Percentiles rank a stretch among this genome's conserved stretches.
These are phyloP conservation scores for Penicillium paneum DNA, from an alignment of 2,329 filamentous ascomycete genomes.

Conservation along the genomic window DNA sequence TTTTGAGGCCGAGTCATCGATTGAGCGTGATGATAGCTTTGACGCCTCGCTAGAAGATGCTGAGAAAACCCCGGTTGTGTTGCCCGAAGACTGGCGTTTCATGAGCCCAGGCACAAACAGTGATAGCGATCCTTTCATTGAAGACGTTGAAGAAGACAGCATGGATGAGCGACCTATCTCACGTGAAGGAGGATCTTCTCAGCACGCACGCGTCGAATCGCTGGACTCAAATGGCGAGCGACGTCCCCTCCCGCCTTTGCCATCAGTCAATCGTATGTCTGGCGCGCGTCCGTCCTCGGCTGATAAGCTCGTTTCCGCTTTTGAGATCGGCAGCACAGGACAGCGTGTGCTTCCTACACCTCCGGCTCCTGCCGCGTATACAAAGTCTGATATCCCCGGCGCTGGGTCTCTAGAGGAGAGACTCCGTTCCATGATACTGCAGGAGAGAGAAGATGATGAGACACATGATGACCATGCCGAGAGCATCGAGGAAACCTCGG, in stretches of 20 bases:
- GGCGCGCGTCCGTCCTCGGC: slow-evolving; percentile 55
- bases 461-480: slow-evolving; percentile 22
- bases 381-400: slow-evolving; percentile 73
- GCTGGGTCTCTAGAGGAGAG: slow-evolving; percentile 84
- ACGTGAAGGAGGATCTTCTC: slow-evolving; percentile 23
- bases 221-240: slow-evolving; percentile 75
- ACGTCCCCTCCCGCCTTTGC: slow-evolving; percentile 81
- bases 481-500: neutral
- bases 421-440: slow-evolving; percentile 80
- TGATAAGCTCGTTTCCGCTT: slow-evolving; percentile 63
- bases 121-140: slow-evolving; percentile 66
- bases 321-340: slow-evolving; percentile 66
- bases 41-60: slow-evolving; percentile 93
- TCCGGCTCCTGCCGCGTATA: slow-evolving; percentile 63
- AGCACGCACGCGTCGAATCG: slow-evolving; percentile 66
- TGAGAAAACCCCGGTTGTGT: slow-evolving; percentile 95
- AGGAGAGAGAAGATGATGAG: slow-evolving; percentile 50
- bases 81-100: slow-evolving; percentile 91
- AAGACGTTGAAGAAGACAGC: slow-evolving; percentile 62
- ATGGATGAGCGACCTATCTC: slow-evolving; percentile 55
- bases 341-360: slow-evolving; percentile 70
- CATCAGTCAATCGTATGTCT: slow-evolving; percentile 46
- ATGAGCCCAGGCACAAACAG: slow-evolving; percentile 65
- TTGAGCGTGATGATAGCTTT: slow-evolving; percentile 80
- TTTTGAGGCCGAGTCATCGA: slow-evolving; percentile 55